These are phyloP conservation scores for Aspergillus neotritici DNA, from an alignment of 2,329 filamentous ascomycete species.

Conservation along the genomic window DNA sequence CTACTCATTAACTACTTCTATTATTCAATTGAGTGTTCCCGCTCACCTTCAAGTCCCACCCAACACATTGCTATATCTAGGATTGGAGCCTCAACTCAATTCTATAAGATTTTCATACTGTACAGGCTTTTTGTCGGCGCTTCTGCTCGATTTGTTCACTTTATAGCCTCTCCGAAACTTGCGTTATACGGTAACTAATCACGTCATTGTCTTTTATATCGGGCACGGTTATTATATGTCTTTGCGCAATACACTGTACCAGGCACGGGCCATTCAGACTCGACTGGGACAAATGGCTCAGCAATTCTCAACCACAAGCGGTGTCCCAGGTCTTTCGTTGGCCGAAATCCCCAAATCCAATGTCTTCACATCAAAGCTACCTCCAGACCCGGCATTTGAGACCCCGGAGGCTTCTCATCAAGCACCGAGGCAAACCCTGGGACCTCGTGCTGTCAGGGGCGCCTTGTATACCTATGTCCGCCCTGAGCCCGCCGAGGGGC, in stretches of 20 bases:
- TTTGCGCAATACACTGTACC: constrained; percentile 12
- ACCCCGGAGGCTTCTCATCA: constrained; percentile 76
- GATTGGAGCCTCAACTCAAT: too few relatives aligned
- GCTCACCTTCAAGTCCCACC: too few relatives aligned
- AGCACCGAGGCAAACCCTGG: constrained; percentile 69
- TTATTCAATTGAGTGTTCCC: too few relatives aligned
- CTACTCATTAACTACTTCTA: too few relatives aligned
- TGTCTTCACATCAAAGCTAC: constrained; percentile 61
- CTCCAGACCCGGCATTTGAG: constrained; percentile 70
- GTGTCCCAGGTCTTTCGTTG: constrained; percentile 30
- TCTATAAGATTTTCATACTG: too few relatives aligned
- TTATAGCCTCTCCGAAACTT: too few relatives aligned
- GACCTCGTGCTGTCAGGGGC: constrained; percentile 74
- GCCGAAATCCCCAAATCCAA: constrained; percentile 58
- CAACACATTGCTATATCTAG: too few relatives aligned
- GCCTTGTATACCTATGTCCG: constrained; percentile 89
- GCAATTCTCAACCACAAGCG: constrained; percentile 30
- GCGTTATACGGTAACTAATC: too few relatives aligned
- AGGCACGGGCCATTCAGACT: constrained; percentile 13
- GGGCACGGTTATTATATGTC: constrained; percentile 21
- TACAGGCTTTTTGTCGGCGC: too few relatives aligned
- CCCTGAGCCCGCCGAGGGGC: constrained; percentile 64
- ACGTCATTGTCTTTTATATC: too few relatives aligned
- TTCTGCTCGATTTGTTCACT: too few relatives aligned
- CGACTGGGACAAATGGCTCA: constrained; percentile 44